These are phyloP conservation scores for Coemansia sp. DNA, from an alignment of 192 early-diverging fungal species.

Conservation along the genomic window DNA sequence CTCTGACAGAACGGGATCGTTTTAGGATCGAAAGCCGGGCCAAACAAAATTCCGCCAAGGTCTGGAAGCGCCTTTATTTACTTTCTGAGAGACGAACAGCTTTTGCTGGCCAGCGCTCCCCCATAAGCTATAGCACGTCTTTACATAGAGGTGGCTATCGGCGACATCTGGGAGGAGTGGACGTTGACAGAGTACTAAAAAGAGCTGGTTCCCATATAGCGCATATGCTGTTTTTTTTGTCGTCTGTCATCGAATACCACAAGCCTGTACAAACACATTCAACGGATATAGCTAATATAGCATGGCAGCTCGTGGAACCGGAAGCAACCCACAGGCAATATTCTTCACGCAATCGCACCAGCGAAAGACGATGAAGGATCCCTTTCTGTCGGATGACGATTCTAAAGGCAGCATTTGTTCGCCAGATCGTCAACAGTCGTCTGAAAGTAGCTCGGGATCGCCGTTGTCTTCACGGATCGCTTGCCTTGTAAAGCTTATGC, in stretches of 20 bases:
- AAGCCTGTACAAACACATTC: not conserved
- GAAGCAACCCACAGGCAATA: constrained; percentile 17
- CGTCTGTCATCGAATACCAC: not conserved
- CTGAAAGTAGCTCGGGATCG: not conserved
- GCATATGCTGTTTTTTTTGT: too few relatives aligned
- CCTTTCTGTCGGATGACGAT: not conserved
- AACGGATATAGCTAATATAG: not conserved
- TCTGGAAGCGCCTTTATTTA: too few relatives aligned
- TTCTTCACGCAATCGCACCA: constrained; percentile 31
- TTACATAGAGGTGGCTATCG: too few relatives aligned
- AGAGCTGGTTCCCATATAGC: too few relatives aligned
- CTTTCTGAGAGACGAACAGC: too few relatives aligned
- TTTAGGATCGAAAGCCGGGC: too few relatives aligned
- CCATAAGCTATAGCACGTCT: too few relatives aligned
- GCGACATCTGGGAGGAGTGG: too few relatives aligned
- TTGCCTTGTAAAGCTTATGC: constrained; percentile 21
- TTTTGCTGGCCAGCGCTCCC: too few relatives aligned
- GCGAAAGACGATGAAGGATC: constrained; percentile 3
- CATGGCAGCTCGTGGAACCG: not conserved
- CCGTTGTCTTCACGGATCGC: constrained; percentile 13
- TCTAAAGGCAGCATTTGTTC: not conserved
- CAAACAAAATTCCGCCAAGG: too few relatives aligned
- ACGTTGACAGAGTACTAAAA: too few relatives aligned
- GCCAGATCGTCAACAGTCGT: not conserved
- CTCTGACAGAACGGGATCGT: too few relatives aligned